Conservation (phyloP, 495 filamentous ascomycete species). For the Extremus antarcticus region DNA sequence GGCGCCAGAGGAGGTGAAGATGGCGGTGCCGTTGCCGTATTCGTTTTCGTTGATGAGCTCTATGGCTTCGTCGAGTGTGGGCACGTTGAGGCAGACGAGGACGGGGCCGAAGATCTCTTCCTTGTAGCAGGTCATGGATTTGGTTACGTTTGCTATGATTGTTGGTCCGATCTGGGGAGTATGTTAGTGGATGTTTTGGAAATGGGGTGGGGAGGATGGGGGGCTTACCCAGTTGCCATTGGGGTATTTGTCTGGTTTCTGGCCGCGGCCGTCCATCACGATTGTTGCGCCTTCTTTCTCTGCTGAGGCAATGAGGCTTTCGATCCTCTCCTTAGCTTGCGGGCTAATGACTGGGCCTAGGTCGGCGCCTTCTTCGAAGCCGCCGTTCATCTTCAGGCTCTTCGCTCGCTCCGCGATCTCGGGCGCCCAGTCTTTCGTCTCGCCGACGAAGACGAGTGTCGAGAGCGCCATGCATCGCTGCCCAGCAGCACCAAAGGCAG, state of each 20-base stretch:
- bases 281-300: constrained; percentile 92
- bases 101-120: constrained; percentile 98
- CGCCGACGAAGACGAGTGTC: constrained; percentile 85
- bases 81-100: constrained; percentile 70
- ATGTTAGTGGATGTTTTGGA: background rate
- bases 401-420: constrained; percentile 90
- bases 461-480: constrained; percentile 98
- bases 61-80: constrained; percentile 71
- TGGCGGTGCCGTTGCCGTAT: constrained; percentile 60
- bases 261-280: constrained; percentile 83
- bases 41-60: constrained; percentile 56
- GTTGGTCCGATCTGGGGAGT: constrained; percentile 61
- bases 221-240: constrained; percentile 88
- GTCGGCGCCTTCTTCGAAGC: constrained; percentile 89
- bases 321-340: constrained; percentile 84
- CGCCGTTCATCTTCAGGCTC: constrained; percentile 78
- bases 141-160: constrained; percentile 86
- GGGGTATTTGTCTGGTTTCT: constrained; percentile 83
- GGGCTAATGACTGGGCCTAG: constrained; percentile 93
- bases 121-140: constrained; percentile 85
- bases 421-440: constrained; percentile 84
- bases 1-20: constrained; percentile 55
- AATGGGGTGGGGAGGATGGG: background rate
- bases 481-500: constrained; percentile 92
- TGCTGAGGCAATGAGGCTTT: constrained; percentile 74